A percentile compares a stretch with the other conserved stretches of the same genome.
Conservation (phyloP, 225 moss, liverwort and hornwort species). For the Sphagnum contortum region DNA sequence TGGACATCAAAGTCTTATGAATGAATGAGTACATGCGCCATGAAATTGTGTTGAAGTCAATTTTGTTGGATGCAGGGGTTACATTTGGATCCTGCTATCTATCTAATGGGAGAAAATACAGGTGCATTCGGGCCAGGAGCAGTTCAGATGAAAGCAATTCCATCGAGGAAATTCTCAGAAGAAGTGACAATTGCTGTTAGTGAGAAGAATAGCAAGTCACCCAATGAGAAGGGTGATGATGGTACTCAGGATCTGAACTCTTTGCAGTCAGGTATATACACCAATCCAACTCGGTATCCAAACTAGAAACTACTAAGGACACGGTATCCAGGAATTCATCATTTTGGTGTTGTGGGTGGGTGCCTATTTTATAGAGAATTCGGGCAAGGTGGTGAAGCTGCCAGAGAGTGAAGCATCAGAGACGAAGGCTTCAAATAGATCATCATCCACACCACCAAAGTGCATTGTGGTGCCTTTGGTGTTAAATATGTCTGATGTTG, state of each 20-base stretch:
- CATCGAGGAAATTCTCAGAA: conserved; percentile 23
- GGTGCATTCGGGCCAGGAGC: conserved; percentile 39
- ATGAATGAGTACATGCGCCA: not conserved
- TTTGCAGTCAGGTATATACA: too few species aligned
- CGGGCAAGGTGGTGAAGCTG: too few species aligned
- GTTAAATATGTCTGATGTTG: conserved; percentile 79
- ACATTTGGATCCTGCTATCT: conserved; percentile 92
- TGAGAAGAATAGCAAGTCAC: conserved; percentile 12
- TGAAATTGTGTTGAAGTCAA: conserved; percentile 22
- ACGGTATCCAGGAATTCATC: too few species aligned
- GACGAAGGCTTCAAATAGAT: too few species aligned
- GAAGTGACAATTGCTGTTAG: conserved; percentile 22
- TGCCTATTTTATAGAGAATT: too few species aligned
- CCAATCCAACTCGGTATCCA: too few species aligned
- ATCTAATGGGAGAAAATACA: conserved; percentile 79
- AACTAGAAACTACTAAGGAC: too few species aligned
- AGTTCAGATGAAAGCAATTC: conserved; percentile 34
- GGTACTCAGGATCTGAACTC: too few species aligned
- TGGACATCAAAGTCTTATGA: too few species aligned
- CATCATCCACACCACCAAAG: conserved; percentile 11
- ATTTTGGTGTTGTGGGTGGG: too few species aligned
- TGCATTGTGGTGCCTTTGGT: conserved; percentile 94
- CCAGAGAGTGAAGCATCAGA: too few species aligned
- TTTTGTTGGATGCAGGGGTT: conserved; percentile 48
- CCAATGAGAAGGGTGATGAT: not conserved